Conservation (phyloP, 2,329 filamentous ascomycete species). For the Epichloe coenophiala region DNA sequence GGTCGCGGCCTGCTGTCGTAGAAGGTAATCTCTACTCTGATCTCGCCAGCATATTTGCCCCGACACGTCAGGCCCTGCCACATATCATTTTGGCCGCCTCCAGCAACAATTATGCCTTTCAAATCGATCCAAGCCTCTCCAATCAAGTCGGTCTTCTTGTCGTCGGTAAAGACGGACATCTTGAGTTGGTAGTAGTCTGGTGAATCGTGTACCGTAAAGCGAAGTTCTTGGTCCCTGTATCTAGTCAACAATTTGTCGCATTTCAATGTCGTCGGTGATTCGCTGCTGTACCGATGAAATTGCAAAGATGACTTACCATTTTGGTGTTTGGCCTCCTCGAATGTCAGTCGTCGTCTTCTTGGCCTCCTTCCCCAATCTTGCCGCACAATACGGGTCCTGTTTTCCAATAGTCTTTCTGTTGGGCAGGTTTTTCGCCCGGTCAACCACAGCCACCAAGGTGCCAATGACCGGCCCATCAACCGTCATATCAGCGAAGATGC, state of each 20-base stretch:
- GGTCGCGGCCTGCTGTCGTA: constrained; percentile 80
- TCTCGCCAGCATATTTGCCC: constrained; percentile 91
- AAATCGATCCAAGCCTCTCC: constrained; percentile 87
- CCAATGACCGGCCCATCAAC: constrained; percentile 89
- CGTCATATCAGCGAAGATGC: constrained; percentile 88
- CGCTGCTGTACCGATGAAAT: neutral
- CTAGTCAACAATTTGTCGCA: constrained; percentile 6
- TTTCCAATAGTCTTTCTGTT: constrained; percentile 97
- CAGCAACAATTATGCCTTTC: constrained; percentile 63
- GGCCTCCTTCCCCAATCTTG: constrained; percentile 85
- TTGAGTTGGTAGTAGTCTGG: constrained; percentile 94
- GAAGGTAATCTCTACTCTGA: constrained; percentile 89
- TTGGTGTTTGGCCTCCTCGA: constrained; percentile 86
- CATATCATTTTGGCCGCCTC: constrained; percentile 80
- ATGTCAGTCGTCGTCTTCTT: constrained; percentile 94
- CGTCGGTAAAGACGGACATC: constrained; percentile 92
- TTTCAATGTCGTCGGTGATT: neutral
- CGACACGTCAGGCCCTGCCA: constrained; percentile 84
- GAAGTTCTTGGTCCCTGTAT: constrained; percentile 86
- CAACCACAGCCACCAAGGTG: constrained; percentile 81
- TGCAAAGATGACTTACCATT: constrained; percentile 51
- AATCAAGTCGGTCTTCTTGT: constrained; percentile 94
- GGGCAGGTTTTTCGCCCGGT: constrained; percentile 91
- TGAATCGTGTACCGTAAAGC: constrained; percentile 91
- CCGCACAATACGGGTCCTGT: constrained; percentile 94